These are phyloP conservation scores for Curvularia sp. DNA, from an alignment of 2,329 filamentous ascomycete species.

Conservation along the genomic window DNA sequence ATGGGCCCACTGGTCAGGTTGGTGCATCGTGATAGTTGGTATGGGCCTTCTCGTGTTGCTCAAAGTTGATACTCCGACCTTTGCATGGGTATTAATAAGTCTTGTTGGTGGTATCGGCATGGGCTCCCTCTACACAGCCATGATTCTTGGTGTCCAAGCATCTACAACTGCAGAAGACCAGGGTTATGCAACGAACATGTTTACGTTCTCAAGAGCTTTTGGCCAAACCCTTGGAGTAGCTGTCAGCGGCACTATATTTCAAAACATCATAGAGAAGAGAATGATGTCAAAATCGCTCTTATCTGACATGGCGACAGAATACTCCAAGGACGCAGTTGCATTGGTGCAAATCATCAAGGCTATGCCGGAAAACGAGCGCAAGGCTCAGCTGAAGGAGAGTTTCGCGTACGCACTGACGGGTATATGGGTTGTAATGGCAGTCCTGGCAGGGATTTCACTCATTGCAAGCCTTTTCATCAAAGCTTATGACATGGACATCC, in stretches of 20 bases:
- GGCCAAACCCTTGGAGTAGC: not conserved
- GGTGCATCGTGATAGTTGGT: not conserved
- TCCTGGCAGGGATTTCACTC: not conserved
- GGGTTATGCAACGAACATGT: not conserved
- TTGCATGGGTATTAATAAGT: not conserved
- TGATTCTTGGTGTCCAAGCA: not conserved
- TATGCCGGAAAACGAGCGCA: not conserved
- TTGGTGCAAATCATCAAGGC: not conserved
- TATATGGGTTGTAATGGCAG: not conserved
- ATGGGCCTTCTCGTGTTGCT: not conserved
- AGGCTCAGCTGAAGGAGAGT: not conserved
- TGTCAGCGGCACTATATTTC: not conserved
- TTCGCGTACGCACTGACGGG: not conserved
- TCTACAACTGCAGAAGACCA: not conserved
- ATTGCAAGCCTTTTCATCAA: not conserved
- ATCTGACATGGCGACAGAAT: not conserved
- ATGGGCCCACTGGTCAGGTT: not conserved
- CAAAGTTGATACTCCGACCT: not conserved
- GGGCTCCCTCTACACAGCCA: not conserved
- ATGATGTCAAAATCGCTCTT: not conserved
- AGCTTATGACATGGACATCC: not conserved
- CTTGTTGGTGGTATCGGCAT: not conserved
- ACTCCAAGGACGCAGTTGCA: not conserved
- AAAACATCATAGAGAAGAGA: not conserved
- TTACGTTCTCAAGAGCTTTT: not conserved